Base-by-base conservation (phyloP, 2,329 filamentous ascomycete genomes). In the Penicillium hordei region DNA sequence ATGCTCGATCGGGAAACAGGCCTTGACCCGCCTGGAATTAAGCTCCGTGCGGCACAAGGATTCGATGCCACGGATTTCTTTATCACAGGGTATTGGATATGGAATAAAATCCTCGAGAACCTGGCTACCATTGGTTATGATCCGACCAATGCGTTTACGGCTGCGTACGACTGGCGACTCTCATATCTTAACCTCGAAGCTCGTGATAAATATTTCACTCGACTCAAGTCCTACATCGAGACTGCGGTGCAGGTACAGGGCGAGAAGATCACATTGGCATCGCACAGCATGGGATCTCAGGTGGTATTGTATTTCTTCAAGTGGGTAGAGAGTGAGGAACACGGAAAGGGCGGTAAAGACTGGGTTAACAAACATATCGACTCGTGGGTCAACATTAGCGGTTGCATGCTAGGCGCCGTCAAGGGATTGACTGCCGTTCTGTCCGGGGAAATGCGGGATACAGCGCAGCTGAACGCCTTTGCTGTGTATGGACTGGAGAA, bases 71-170 rank as follows among this genome's bases (percentile, higher is more conserved):
- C 94, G 12, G 94, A 99, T 76, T 99, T 99, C 70, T 81, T 80
- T 65, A 87, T 88, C 63, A 87, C 85, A 2, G 86, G 86, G 5
- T 99, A 99, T 77, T 99, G 94, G 94, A 97, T 99, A 60, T 97
- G 93, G 93, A 97, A 91, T 78, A 97, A 97, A 77, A 97, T 99
- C 60, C 82, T 99, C 49, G 94, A 99, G 77, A 99, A 99, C 70
- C 81, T 99, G 51, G 94, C 94, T 0, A 94, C 92, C 0, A 89
- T 99, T 58, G 94, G 94, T 15, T 99, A 99, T 73, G 94, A 99
- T 70, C 93, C 94, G 25, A 86, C 82, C 2, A 88, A 88, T 67
- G 85, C 86, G 0, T 88, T 87, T 63, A 86, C 85, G 0, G 86
- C 86, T 1, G 83, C 86, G 0, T 88, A 99, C 72, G 94, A 99